phyloP scores from a whole-genome alignment of 352 stramenopile species.

The Phytophthora lateralis region DNA sequence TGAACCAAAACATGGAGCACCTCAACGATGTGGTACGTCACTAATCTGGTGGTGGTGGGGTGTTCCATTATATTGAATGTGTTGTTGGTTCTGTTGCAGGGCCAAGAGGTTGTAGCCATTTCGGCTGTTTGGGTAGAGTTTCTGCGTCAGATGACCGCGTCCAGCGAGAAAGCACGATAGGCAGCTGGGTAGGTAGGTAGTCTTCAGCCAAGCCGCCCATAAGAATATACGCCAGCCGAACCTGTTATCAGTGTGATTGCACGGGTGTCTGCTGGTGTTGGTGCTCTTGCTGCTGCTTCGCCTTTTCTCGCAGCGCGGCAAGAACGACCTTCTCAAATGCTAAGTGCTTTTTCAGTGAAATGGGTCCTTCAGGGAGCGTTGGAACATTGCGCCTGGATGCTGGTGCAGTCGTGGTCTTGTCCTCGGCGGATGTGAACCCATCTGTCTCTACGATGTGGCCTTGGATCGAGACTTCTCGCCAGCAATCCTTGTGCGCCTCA shows the following conservation, averaged over 20 bases:
- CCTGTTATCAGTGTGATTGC: conserved; percentile 20
- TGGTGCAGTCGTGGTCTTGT: conserved; percentile 17
- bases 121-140: conserved; percentile 78
- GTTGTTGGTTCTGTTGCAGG: conserved; percentile 35
- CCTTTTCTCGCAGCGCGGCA: conserved; percentile 46
- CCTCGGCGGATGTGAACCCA: conserved; percentile 33
- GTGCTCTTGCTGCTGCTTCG: conserved; percentile 38
- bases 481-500: conserved; percentile 73
- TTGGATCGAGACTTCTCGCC: conserved; percentile 74
- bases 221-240: conserved; percentile 22
- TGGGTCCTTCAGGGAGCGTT: conserved; percentile 46
- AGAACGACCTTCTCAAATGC: conserved; percentile 65
- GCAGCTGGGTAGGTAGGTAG: too few species aligned
- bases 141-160: conserved; percentile 57
- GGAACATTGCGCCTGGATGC: conserved; percentile 20
- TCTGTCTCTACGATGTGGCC: conserved; percentile 76
- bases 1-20: conserved; percentile 84
- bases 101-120: conserved; percentile 75
- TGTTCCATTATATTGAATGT: not conserved
- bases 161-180: conserved; percentile 47
- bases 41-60: not conserved
- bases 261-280: conserved; percentile 19
- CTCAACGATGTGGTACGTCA: conserved; percentile 76
- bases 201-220: conserved; percentile 13
- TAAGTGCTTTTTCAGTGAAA: conserved; percentile 60